A percentile compares a stretch with the other conserved stretches of the same genome.
These are phyloP conservation scores for Paulownia fortunei DNA, from an alignment of 257 asterid species.

Conservation along the genomic window DNA sequence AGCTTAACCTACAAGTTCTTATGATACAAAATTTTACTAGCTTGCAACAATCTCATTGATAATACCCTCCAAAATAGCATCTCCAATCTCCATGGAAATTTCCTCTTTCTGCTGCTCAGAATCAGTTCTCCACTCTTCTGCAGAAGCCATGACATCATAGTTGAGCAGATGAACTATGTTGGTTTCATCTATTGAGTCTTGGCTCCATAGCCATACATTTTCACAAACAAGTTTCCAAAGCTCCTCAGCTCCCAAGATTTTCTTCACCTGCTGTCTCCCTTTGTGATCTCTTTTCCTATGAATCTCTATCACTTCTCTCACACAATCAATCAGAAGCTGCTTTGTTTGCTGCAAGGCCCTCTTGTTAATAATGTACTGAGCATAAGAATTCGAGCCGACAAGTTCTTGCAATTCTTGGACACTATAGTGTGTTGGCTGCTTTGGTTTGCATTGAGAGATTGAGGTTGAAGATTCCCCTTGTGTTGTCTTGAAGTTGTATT, in stretches of 20 bases:
- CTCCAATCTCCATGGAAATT: conserved; percentile 50
- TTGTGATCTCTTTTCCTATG: conserved; percentile 41
- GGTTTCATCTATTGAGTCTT: conserved; percentile 54
- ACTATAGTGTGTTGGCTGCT: conserved; percentile 22
- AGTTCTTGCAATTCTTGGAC: conserved; percentile 16
- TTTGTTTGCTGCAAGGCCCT: conserved; percentile 52
- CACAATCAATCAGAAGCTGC: conserved; percentile 67
- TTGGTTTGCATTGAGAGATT: conserved; percentile 31
- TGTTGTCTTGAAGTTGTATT: conserved; percentile 27
- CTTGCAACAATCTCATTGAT: conserved; percentile 47
- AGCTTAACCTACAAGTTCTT: background rate
- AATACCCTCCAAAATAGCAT: conserved; percentile 61
- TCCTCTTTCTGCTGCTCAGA: conserved; percentile 37
- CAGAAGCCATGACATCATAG: conserved; percentile 46
- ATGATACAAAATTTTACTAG: background rate
- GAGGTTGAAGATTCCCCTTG: conserved; percentile 41
- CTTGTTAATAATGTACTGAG: conserved; percentile 63
- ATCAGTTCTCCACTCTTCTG: conserved; percentile 45
- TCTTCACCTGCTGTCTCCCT: conserved; percentile 40
- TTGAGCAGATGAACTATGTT: conserved; percentile 41
- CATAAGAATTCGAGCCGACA: background rate
- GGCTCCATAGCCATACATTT: conserved; percentile 74
- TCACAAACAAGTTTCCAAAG: conserved; percentile 67
- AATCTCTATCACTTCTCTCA: conserved; percentile 61
- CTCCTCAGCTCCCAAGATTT: conserved; percentile 63